Conservation (phyloP, 78 protist species). For the Speleostelium caveatum region DNA sequence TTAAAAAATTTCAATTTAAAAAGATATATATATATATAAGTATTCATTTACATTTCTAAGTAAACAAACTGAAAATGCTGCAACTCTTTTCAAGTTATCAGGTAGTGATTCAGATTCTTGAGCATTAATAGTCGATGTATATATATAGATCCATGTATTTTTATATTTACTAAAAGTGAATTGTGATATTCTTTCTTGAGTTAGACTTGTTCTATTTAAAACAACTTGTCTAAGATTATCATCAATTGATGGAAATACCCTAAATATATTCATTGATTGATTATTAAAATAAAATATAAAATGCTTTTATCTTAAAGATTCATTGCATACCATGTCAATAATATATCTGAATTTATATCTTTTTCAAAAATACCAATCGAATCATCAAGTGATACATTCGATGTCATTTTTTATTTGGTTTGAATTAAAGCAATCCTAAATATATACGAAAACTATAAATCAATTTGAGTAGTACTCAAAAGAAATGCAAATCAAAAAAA, state of each 20-base stretch:
- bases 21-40: too few relatives aligned
- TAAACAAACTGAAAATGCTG: slow-evolving; percentile 38
- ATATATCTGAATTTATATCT: slow-evolving; percentile 45
- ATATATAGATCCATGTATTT: slow-evolving; percentile 69
- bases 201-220: slow-evolving; percentile 43
- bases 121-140: slow-evolving; percentile 2
- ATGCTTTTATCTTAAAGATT: background rate
- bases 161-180: slow-evolving; percentile 67
- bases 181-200: slow-evolving; percentile 31
- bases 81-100: slow-evolving; percentile 45
- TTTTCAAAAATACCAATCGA: slow-evolving; percentile 63
- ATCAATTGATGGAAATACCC: slow-evolving; percentile 33
- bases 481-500: too few relatives aligned
- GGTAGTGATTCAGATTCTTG: slow-evolving; percentile 6
- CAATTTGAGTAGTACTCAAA: too few relatives aligned
- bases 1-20: too few relatives aligned
- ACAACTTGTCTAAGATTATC: slow-evolving; percentile 36
- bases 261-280: background rate
- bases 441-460: too few relatives aligned
- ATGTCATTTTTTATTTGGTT: slow-evolving; percentile 5
- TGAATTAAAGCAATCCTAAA: background rate
- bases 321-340: slow-evolving; percentile 77
- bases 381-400: slow-evolving; percentile 56
- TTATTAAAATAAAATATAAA: too few relatives aligned
- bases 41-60: slow-evolving; percentile 56